Percentiles rank a stretch among this genome's conserved stretches.
Conservation (phyloP, 2,329 filamentous ascomycete species). For the Penicillium sp. region DNA sequence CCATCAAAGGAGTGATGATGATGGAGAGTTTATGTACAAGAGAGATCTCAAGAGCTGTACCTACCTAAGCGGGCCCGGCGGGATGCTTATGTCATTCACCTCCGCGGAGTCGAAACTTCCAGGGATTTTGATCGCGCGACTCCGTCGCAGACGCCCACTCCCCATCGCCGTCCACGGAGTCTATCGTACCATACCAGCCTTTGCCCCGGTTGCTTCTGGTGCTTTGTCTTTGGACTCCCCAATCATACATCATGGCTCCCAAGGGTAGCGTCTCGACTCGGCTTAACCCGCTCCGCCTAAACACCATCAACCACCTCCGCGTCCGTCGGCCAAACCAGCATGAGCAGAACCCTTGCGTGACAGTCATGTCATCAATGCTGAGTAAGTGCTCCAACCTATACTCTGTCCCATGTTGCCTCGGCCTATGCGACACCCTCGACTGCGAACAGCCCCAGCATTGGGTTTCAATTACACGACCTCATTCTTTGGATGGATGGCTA, state of each 20-base stretch:
- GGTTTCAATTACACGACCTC: neutral
- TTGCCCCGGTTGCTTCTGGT: neutral
- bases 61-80: neutral
- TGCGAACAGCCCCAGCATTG: too few relatives aligned
- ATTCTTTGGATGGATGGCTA: conserved; percentile 9
- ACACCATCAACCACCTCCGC: conserved; percentile 55
- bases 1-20: too few relatives aligned
- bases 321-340: conserved; percentile 62
- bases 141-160: conserved; percentile 13
- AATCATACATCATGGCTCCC: conserved; percentile 39
- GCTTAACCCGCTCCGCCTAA: conserved; percentile 46
- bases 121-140: conserved; percentile 18
- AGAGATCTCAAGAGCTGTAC: too few relatives aligned
- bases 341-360: conserved; percentile 62
- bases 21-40: too few relatives aligned
- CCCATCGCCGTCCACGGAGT: conserved; percentile 13
- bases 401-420: neutral
- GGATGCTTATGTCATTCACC: conserved; percentile 31
- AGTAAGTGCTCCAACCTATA: conserved; percentile 48
- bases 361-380: conserved; percentile 64
- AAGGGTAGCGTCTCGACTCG: conserved; percentile 44
- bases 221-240: neutral
- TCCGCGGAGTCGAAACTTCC: conserved; percentile 31
- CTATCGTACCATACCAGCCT: conserved; percentile 6
- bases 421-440: neutral